These are phyloP conservation scores for Pseudocercospora vitis DNA, from an alignment of 2,329 filamentous ascomycete species.

Conservation along the genomic window DNA sequence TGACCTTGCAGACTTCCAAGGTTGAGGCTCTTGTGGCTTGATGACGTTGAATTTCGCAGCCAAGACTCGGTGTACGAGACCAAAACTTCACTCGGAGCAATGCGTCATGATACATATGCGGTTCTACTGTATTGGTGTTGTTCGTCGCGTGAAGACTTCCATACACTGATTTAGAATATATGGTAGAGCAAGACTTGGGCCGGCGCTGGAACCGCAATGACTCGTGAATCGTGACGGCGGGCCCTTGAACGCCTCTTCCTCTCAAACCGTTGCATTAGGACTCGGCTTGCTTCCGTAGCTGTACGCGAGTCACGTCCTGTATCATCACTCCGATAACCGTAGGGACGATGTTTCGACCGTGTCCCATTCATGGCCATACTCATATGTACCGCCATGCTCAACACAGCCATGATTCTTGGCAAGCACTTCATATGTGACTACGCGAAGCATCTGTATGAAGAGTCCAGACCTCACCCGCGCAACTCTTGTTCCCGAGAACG, in stretches of 20 bases:
- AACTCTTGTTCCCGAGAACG: slow-evolving; percentile 12
- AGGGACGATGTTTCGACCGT: no score
- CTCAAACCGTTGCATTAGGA: neutral
- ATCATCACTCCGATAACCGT: neutral
- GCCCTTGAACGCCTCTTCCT: neutral
- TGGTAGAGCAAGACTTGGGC: no score
- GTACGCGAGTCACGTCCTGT: neutral
- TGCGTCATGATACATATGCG: slow-evolving; percentile 2
- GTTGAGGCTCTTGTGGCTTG: no score
- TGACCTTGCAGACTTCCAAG: no score
- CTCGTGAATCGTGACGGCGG: neutral
- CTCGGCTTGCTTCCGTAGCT: neutral
- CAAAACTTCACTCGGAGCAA: neutral
- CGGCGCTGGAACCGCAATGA: no score
- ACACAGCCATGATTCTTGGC: slow-evolving; percentile 11
- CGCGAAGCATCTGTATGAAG: neutral
- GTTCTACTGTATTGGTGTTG: neutral
- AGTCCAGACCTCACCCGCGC: slow-evolving; percentile 12
- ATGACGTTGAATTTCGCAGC: neutral
- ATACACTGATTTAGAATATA: no score
- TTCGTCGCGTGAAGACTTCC: neutral
- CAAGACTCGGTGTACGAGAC: no score
- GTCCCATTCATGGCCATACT: no score
- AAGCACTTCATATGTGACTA: neutral
- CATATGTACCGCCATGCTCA: slow-evolving; percentile 21